Conservation (phyloP, 495 filamentous ascomycete species). For the Aspergillus biplanus region DNA sequence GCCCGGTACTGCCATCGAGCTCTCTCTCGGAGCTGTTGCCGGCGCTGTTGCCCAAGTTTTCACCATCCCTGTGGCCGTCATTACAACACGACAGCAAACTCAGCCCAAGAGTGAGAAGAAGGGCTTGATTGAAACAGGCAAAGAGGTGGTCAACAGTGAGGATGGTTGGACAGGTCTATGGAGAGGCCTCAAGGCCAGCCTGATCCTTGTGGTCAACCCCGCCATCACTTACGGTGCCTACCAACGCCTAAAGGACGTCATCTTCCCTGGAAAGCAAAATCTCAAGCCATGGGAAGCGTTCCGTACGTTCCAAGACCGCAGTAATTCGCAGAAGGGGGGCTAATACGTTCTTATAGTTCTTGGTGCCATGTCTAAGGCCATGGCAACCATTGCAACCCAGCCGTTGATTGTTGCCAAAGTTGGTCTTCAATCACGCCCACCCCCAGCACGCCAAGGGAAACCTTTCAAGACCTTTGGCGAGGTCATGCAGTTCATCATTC, state of each 20-base stretch:
- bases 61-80: constrained; percentile 93
- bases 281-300: constrained; percentile 91
- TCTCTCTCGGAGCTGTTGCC: constrained; percentile 83
- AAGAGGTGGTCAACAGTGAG: constrained; percentile 85
- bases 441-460: constrained; percentile 80
- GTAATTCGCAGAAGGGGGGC: neutral
- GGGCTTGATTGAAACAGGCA: constrained; percentile 84
- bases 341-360: constrained; percentile 61
- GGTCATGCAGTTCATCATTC: constrained; percentile 89
- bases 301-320: constrained; percentile 56
- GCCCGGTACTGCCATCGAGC: constrained; percentile 83
- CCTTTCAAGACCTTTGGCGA: constrained; percentile 94
- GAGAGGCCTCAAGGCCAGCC: constrained; percentile 93
- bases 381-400: constrained; percentile 92
- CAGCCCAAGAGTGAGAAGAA: constrained; percentile 82
- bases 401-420: constrained; percentile 98
- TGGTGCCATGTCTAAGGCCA: constrained; percentile 87
- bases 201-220: constrained; percentile 95
- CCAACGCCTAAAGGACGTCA: constrained; percentile 77
- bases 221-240: constrained; percentile 99
- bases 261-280: constrained; percentile 78
- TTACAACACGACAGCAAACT: constrained; percentile 96
- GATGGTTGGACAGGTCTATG: constrained; percentile 90
- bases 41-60: constrained; percentile 94
- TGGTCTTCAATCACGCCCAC: constrained; percentile 89